A percentile compares a stretch with the other conserved stretches of the same genome.
Conservation (phyloP, 1,284 basidiomycete species). For the Moniliophthora roreri region DNA sequence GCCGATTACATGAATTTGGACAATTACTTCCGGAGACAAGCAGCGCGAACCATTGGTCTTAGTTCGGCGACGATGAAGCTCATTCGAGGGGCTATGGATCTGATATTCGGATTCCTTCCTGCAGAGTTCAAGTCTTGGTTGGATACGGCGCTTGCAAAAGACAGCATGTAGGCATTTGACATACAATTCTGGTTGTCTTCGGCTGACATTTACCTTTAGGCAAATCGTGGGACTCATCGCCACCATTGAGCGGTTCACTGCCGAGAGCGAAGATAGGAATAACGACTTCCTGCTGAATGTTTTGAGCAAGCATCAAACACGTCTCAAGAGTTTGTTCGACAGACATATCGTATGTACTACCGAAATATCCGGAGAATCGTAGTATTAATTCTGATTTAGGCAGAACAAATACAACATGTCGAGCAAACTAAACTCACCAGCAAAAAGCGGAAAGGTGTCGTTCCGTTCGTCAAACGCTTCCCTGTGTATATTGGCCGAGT, state of each 20-base stretch:
- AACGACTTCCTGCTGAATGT: conserved; percentile 74
- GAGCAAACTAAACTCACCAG: conserved; percentile 89
- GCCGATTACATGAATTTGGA: conserved; percentile 96
- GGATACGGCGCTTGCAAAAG: conserved; percentile 75
- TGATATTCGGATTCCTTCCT: conserved; percentile 93
- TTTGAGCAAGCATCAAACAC: conserved; percentile 80
- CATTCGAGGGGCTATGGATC: conserved; percentile 85
- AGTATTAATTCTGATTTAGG: conserved; percentile 41
- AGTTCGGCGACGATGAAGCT: conserved; percentile 76
- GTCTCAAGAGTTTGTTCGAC: conserved; percentile 74
- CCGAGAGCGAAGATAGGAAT: conserved; percentile 77
- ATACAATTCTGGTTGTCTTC: neutral
- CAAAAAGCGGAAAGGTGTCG: conserved; percentile 91
- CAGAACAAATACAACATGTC: conserved; percentile 86
- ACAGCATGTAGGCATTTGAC: conserved; percentile 65
- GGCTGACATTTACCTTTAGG: conserved; percentile 39
- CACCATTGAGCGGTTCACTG: conserved; percentile 76
- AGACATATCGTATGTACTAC: conserved; percentile 68
- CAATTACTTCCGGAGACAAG: conserved; percentile 91
- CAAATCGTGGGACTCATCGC: conserved; percentile 86
- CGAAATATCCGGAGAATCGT: neutral
- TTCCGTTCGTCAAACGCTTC: conserved; percentile 93
- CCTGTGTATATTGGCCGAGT: conserved; percentile 85
- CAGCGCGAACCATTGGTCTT: conserved; percentile 69
- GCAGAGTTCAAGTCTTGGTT: conserved; percentile 85